phyloP scores from a whole-genome alignment of 2,329 filamentous ascomycete genomes.

The Colletotrichum sp. region DNA sequence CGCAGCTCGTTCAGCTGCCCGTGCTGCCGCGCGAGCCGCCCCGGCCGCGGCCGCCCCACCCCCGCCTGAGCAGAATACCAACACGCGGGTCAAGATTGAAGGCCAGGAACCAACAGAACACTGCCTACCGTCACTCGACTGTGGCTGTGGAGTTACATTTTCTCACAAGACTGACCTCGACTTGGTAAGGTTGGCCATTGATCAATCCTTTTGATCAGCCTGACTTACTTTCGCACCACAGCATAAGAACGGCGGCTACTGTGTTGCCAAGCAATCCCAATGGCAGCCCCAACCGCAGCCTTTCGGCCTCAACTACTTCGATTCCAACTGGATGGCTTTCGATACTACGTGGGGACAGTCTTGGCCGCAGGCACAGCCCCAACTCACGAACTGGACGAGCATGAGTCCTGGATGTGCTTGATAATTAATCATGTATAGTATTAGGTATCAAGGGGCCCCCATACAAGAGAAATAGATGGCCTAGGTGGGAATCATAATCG shows the following conservation, averaged over 20 bases:
- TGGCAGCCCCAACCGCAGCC: not conserved
- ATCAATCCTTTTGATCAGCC: not conserved
- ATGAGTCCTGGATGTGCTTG: not conserved
- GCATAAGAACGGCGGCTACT: not conserved
- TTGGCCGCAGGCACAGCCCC: not conserved
- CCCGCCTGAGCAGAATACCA: not conserved
- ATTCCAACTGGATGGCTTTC: not conserved
- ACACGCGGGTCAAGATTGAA: not conserved
- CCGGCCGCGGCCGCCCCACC: not conserved
- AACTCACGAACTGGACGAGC: not conserved
- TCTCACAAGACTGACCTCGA: not conserved
- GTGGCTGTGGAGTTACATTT: not conserved
- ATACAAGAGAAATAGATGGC: not conserved
- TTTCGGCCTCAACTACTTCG: not conserved
- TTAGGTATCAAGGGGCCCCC: not conserved
- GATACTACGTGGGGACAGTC: not conserved
- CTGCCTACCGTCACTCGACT: not conserved
- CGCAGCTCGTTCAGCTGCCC: not conserved
- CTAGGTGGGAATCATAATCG: not conserved
- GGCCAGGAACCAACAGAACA: not conserved
- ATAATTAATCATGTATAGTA: not conserved
- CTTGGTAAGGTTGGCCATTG: not conserved
- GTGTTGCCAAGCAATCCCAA: not conserved
- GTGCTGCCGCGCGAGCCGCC: not conserved
- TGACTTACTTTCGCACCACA: not conserved